Evolutionary conservation across 805 yeast species (phyloP).

Genomic region (Metschnikowia lunata): DNA sequence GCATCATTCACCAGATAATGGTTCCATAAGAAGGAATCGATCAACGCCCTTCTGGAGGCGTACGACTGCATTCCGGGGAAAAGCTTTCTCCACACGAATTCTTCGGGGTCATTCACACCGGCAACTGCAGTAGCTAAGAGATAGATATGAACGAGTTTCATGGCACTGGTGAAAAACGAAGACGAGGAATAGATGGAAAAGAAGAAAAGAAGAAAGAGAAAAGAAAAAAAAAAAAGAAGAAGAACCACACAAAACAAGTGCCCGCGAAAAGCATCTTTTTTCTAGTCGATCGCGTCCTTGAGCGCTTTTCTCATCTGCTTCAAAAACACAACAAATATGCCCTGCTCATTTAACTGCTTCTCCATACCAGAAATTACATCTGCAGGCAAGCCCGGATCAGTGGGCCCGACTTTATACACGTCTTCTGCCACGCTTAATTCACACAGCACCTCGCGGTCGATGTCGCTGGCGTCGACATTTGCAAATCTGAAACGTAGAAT

Average conservation of each 20-base stretch:
- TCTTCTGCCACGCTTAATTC: conserved; percentile 44
- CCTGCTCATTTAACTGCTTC: conserved; percentile 11
- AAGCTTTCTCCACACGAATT: conserved; percentile 1
- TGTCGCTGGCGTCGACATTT: conserved; percentile 43
- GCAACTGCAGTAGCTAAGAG: not conserved
- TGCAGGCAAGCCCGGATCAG: conserved; percentile 12
- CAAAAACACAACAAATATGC: conserved; percentile 14
- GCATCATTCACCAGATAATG: conserved; percentile 1
- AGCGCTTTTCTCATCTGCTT: conserved; percentile 11
- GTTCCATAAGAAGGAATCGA: conserved; percentile 12
- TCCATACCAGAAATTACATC: conserved; percentile 9
- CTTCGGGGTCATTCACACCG: not conserved
- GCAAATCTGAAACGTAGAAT: conserved; percentile 45
- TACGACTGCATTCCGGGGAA: conserved; percentile 10
- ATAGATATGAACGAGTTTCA: not conserved
- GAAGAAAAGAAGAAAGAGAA: not conserved
- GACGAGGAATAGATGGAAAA: no score
- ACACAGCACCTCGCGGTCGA: conserved; percentile 39
- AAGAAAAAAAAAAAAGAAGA: not conserved
- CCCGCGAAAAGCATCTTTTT: not conserved
- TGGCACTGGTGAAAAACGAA: not conserved
- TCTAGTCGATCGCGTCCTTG: conserved; percentile 3
- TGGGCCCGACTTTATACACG: conserved; percentile 8
- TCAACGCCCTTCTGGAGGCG: conserved; percentile 5
- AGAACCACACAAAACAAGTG: not conserved